Evolutionary conservation across 441 rosid genomes (phyloP).

Genomic region (Arabidopsis lyrata): DNA sequence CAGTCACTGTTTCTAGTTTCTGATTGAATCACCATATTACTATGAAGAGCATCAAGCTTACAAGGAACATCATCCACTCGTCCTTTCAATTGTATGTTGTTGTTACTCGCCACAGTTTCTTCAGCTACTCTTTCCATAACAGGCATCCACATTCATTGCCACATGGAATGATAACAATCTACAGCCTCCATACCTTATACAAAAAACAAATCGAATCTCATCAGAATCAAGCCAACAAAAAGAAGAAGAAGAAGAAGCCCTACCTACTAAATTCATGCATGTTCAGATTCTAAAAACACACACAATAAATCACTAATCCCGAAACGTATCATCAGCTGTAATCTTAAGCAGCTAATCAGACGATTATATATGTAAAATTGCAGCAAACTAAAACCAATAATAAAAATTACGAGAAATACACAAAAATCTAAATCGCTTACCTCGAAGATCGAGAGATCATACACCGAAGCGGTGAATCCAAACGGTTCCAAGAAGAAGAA

Average conservation of each 20-base stretch:
- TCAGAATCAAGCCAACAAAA: slow-evolving; percentile 31
- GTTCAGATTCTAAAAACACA: slow-evolving; percentile 18
- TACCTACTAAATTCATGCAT: slow-evolving; percentile 34
- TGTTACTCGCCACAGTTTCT: slow-evolving; percentile 51
- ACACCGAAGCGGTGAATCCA: slow-evolving; percentile 30
- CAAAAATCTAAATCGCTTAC: slow-evolving; percentile 31
- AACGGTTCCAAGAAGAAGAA: slow-evolving; percentile 19
- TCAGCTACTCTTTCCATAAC: slow-evolving; percentile 59
- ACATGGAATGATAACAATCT: slow-evolving; percentile 1
- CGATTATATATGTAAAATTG: slow-evolving; percentile 8
- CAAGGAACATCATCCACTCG: slow-evolving; percentile 50
- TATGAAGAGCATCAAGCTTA: slow-evolving; percentile 47
- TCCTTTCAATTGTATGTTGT: slow-evolving; percentile 43
- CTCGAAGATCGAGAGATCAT: slow-evolving; percentile 15
- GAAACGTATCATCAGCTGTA: background rate
- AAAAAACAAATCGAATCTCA: slow-evolving; percentile 29
- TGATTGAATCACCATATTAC: slow-evolving; percentile 42
- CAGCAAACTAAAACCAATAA: slow-evolving; percentile 31
- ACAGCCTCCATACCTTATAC: slow-evolving; percentile 28
- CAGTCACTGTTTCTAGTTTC: slow-evolving; percentile 45
- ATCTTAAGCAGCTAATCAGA: slow-evolving; percentile 26
- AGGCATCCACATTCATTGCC: slow-evolving; percentile 39
- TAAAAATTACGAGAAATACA: background rate
- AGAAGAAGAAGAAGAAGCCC: background rate
- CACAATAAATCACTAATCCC: background rate